These are phyloP conservation scores for Lodderomyces theae DNA, from an alignment of 1,139 yeast genomes.

Conservation along the genomic window DNA sequence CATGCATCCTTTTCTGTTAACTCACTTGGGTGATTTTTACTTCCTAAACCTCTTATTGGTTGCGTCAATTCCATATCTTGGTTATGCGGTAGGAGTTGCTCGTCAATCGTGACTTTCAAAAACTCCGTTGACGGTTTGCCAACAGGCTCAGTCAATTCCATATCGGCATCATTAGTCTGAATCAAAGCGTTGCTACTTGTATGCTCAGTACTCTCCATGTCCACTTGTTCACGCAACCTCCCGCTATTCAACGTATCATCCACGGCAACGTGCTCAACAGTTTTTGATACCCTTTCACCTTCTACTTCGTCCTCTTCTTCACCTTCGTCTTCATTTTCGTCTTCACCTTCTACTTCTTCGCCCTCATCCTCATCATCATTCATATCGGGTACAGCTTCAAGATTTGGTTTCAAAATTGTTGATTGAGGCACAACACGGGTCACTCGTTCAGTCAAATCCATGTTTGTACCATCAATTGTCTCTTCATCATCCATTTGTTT, in stretches of 20 bases:
- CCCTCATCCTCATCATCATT: background rate
- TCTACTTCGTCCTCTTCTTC: background rate
- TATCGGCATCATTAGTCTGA: constrained; percentile 7
- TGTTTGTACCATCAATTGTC: background rate
- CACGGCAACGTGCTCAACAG: too few relatives aligned
- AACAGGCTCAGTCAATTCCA: constrained; percentile 18
- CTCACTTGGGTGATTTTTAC: too few relatives aligned
- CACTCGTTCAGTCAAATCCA: constrained; percentile 11
- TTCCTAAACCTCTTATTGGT: background rate
- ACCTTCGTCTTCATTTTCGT: too few relatives aligned
- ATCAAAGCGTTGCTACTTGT: background rate
- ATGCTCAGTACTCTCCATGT: constrained; percentile 2
- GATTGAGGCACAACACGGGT: background rate
- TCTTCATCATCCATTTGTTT: background rate
- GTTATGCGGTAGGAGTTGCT: background rate
- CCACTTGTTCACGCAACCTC: background rate
- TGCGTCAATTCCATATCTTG: constrained; percentile 9
- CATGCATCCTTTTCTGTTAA: too few relatives aligned
- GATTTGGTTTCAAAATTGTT: background rate
- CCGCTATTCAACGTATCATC: too few relatives aligned
- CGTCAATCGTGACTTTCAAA: background rate
- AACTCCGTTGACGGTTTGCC: constrained; percentile 4
- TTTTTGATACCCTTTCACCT: too few relatives aligned
- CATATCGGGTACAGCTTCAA: background rate
- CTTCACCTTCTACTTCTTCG: background rate